Base-by-base conservation (phyloP, 140 eudicot species). In the Bidens hawaiensis region DNA sequence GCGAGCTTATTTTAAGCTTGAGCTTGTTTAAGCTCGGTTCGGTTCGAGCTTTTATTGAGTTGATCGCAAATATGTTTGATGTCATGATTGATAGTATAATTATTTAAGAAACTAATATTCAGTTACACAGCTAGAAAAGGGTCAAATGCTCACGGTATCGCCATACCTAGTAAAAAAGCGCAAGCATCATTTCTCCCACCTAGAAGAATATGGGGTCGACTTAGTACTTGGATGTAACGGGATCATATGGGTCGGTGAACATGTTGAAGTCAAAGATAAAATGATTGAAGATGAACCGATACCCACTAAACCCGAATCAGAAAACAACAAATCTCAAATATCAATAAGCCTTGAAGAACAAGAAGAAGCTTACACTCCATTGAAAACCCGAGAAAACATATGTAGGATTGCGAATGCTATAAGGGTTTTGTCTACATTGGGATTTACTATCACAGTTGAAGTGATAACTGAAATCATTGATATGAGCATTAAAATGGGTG, bases 171-270 rank as follows among this genome's bases (percentile, higher is more conserved):
- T 93, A 34, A 90, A 84, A 56, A 82, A 89, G 60, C 90, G 90
- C 30, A 87, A 87, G 49, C 96, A 87, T 6, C 97, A 90, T 69
- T 90, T 84, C 68, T 91, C 87, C 74, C 78, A 85, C 47, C 58
- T 93, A 15, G 94, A 88, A 24, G 72, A 74, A 18, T 91, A 78
- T 23, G 78, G 85, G 10, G 80, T 88, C 38, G 90, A 85, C 81
- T 67, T 93, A 55, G 82, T 93, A 53, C 77, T 91, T 21, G 99
- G 96, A 7, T 83, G 95, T 33, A 93, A 93, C 52, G 96, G 99
- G 15, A 85, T 80, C 75, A 71, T 93, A 24, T 93, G 99, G 99
- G 82, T 93, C 15, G 99, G 96, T 52, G 89, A 93, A 66, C 95
- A 80, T 42, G 82, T 88, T 62, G 96, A 74, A 70, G 46, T 61